phyloP scores from a whole-genome alignment of 441 rosid genomes.

The Aleurites moluccanus region DNA sequence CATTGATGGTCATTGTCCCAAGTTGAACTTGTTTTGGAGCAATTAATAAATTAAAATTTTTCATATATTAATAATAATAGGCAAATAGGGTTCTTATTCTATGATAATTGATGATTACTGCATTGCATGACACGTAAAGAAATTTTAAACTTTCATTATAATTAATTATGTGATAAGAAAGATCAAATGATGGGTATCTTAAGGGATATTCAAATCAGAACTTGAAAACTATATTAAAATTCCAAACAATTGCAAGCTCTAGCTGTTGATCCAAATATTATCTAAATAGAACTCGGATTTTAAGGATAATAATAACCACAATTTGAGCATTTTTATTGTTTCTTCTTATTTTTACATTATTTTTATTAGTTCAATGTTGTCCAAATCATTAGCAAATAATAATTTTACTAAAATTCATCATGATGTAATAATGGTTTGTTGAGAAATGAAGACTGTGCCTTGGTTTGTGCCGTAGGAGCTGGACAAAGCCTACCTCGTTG shows the following conservation, averaged over 20 bases:
- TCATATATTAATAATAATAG: too few species aligned
- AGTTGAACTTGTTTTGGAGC: too few species aligned
- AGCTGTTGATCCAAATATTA: too few species aligned
- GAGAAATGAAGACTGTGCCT: background rate
- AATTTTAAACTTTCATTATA: background rate
- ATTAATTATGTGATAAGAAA: too few species aligned
- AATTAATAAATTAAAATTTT: background rate
- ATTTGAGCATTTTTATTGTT: background rate
- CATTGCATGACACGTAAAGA: background rate
- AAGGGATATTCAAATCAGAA: too few species aligned
- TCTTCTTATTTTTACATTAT: background rate
- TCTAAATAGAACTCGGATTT: too few species aligned
- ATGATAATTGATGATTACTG: background rate
- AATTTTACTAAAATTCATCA: too few species aligned
- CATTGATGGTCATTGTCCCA: too few species aligned
- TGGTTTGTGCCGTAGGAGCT: background rate
- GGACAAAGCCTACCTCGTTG: background rate
- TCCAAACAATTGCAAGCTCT: too few species aligned
- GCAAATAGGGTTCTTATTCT: background rate
- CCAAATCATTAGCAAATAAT: background rate
- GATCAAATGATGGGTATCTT: too few species aligned
- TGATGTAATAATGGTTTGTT: background rate
- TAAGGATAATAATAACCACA: background rate
- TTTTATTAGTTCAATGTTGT: background rate
- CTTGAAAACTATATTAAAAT: too few species aligned